Evolutionary conservation across 306 rosid species (phyloP).

Genomic region (Fragaria vesca): DNA sequence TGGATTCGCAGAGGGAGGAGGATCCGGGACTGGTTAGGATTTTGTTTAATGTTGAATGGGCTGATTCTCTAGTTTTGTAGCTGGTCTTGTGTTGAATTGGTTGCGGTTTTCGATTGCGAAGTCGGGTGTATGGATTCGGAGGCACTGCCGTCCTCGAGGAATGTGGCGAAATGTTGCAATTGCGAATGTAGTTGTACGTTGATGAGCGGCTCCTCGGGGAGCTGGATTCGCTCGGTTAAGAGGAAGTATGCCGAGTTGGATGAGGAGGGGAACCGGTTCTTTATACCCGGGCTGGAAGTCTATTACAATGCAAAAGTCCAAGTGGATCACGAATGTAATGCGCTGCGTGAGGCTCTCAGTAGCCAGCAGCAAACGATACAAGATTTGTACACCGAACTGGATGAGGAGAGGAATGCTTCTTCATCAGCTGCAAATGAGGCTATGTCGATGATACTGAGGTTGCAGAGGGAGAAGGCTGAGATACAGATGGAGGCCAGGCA

Average conservation of each 20-base stretch:
- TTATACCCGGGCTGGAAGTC: constrained; percentile 38
- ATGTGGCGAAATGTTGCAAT: constrained; percentile 56
- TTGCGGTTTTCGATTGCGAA: constrained; percentile 36
- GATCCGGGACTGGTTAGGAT: constrained; percentile 7
- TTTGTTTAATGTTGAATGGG: constrained; percentile 15
- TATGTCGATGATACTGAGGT: constrained; percentile 97
- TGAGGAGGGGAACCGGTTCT: constrained; percentile 44
- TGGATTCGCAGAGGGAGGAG: constrained; percentile 24
- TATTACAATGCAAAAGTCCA: constrained; percentile 55
- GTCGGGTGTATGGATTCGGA: constrained; percentile 57
- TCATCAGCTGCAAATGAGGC: constrained; percentile 95
- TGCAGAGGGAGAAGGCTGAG: constrained; percentile 99
- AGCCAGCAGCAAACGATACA: constrained; percentile 72
- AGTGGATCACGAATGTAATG: constrained; percentile 72
- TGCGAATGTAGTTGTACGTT: constrained; percentile 63
- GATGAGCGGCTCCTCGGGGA: constrained; percentile 41
- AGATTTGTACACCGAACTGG: constrained; percentile 74
- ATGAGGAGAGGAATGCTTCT: constrained; percentile 93
- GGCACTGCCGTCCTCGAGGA: constrained; percentile 47
- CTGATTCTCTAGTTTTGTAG: constrained; percentile 2
- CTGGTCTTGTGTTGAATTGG: constrained; percentile 27
- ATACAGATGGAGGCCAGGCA: constrained; percentile 96
- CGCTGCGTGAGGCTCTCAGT: constrained; percentile 72
- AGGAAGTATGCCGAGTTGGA: constrained; percentile 75
- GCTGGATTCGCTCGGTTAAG: constrained; percentile 84